Conservation (phyloP, 768 basidiomycete species). For the Kwoniella heveanensis region DNA sequence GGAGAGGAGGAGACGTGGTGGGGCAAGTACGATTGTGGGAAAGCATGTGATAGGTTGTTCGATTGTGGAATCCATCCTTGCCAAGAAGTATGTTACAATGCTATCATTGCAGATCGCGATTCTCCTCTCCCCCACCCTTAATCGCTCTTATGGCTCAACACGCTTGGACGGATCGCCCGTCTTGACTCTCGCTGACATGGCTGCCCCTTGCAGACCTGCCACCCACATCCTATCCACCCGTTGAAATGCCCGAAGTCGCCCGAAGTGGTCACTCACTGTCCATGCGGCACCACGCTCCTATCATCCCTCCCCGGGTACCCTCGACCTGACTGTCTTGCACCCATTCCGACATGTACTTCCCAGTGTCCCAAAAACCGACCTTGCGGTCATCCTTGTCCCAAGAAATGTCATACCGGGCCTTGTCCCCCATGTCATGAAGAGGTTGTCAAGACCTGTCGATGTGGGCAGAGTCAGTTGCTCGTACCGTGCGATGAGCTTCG, state of each 20-base stretch:
- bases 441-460: conserved; percentile 79
- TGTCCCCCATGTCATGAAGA: conserved; percentile 78
- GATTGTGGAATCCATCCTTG: conserved; percentile 80
- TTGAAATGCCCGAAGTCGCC: conserved; percentile 68
- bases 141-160: too few relatives aligned
- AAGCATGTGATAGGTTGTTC: conserved; percentile 67
- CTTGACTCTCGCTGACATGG: too few relatives aligned
- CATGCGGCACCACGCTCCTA: conserved; percentile 73
- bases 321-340: conserved; percentile 65
- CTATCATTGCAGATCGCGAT: neutral
- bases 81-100: conserved; percentile 57
- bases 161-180: too few relatives aligned
- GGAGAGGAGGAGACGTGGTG: conserved; percentile 63
- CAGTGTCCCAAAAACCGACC: conserved; percentile 65
- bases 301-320: conserved; percentile 51
- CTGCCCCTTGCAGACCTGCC: conserved; percentile 61
- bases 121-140: neutral
- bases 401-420: conserved; percentile 71
- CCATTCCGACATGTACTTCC: conserved; percentile 76
- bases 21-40: conserved; percentile 68
- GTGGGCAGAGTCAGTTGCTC: conserved; percentile 69
- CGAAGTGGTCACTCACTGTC: conserved; percentile 68
- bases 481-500: conserved; percentile 62
- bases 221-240: conserved; percentile 67
- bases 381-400: conserved; percentile 75